These are phyloP conservation scores for Picea sitchensis DNA, from an alignment of 75 land plant genomes.

Conservation along the genomic window DNA sequence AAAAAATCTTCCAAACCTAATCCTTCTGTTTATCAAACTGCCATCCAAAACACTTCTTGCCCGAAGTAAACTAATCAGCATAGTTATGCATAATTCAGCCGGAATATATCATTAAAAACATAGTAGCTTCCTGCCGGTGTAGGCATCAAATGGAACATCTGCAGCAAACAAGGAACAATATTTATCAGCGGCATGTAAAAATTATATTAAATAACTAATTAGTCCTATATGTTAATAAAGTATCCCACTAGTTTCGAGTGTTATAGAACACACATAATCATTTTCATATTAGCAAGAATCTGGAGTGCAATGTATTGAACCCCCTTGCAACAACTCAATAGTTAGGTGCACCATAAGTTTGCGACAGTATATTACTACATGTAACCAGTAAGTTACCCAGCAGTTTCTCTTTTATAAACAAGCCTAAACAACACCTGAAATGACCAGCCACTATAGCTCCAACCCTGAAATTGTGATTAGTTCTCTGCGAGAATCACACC, in stretches of 20 bases:
- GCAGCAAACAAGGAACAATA: constrained; percentile 13
- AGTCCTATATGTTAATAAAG: background rate
- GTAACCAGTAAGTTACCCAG: background rate
- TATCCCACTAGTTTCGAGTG: background rate
- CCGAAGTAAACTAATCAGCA: background rate
- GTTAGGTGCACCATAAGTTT: background rate
- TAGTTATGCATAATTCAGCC: constrained; percentile 24
- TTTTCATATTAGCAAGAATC: background rate
- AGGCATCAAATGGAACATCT: constrained; percentile 34
- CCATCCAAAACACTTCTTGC: background rate
- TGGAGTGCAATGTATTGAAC: no score
- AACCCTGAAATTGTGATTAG: background rate
- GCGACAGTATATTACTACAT: no score
- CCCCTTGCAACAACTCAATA: background rate
- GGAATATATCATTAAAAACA: constrained; percentile 31
- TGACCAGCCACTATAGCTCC: background rate
- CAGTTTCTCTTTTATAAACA: background rate
- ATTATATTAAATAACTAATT: background rate
- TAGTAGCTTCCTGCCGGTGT: constrained; percentile 23
- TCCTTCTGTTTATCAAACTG: constrained; percentile 8
- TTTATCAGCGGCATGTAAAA: background rate
- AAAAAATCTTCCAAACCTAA: background rate
- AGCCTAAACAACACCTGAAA: background rate
- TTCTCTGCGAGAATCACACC: background rate
- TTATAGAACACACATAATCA: background rate